phyloP scores from a whole-genome alignment of 805 yeast genomes.

The Zygoascus tannicola region DNA sequence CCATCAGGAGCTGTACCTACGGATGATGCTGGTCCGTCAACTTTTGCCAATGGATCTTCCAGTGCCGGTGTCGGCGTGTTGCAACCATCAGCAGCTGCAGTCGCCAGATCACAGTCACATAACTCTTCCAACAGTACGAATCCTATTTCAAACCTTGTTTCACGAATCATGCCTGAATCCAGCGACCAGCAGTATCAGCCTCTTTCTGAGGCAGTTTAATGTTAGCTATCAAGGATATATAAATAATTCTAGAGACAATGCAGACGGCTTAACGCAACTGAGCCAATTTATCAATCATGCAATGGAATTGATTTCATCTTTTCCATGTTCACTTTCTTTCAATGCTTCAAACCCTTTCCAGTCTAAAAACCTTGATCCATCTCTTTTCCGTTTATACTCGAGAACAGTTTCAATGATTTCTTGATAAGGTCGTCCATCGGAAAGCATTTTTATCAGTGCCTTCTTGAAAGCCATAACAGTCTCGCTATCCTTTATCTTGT shows the following conservation, averaged over 20 bases:
- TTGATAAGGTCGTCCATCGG: conserved; percentile 1
- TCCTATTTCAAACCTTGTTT: conserved; percentile 2
- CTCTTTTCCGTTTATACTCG: conserved; percentile 3
- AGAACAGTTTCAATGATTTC: background rate
- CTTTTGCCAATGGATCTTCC: background rate
- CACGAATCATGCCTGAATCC: background rate
- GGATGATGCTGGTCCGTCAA: conserved; percentile 12
- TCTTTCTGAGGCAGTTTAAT: background rate
- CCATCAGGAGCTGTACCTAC: conserved; percentile 6
- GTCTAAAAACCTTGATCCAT: conserved; percentile 1
- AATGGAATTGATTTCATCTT: too few relatives aligned
- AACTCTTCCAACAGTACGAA: conserved; percentile 4
- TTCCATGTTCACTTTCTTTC: background rate
- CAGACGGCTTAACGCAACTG: too few relatives aligned
- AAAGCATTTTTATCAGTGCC: background rate
- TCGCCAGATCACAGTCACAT: conserved; percentile 14
- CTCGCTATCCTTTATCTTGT: background rate
- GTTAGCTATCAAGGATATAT: too few relatives aligned
- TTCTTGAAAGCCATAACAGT: background rate
- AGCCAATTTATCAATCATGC: too few relatives aligned
- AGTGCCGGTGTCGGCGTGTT: conserved; percentile 1
- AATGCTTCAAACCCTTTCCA: background rate
- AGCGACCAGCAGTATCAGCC: conserved; percentile 2
- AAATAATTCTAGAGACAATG: too few relatives aligned
- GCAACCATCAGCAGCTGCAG: conserved; percentile 23